Evolutionary conservation across 768 basidiomycete genomes (phyloP).

Genomic region (Amanita muscaria): DNA sequence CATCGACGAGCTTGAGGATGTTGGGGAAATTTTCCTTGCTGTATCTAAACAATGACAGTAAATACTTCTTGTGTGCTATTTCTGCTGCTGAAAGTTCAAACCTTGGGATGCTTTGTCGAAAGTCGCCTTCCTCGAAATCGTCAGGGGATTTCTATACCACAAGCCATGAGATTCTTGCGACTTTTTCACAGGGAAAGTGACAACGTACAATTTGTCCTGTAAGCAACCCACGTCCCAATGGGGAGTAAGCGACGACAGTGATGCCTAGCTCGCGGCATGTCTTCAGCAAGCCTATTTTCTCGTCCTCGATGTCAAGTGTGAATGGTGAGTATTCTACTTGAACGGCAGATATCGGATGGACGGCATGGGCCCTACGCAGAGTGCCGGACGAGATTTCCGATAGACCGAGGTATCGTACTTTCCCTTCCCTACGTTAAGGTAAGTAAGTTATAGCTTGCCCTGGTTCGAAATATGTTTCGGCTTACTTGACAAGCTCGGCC

Average conservation of each 20-base stretch:
- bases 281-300: too few relatives aligned
- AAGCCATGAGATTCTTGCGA: too few relatives aligned
- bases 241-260: conserved; percentile 39
- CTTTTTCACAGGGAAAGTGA: too few relatives aligned
- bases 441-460: conserved; percentile 17
- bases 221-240: too few relatives aligned
- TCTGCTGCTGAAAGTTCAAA: too few relatives aligned
- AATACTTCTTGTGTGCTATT: background rate
- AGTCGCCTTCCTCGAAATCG: conserved; percentile 33
- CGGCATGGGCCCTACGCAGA: conserved; percentile 39
- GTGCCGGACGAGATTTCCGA: conserved; percentile 38
- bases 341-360: too few relatives aligned
- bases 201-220: conserved; percentile 35
- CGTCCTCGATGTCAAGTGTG: conserved; percentile 34
- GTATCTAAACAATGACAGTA: conserved; percentile 15
- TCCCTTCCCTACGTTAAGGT: conserved; percentile 26
- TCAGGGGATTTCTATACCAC: too few relatives aligned
- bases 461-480: conserved; percentile 12
- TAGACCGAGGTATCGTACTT: too few relatives aligned
- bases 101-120: conserved; percentile 27
- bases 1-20: conserved; percentile 33
- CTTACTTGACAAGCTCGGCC: conserved; percentile 29
- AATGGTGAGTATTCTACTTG: conserved; percentile 39
- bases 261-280: conserved; percentile 36
- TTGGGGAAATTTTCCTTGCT: conserved; percentile 39